Conservation (phyloP, 257 asterid species). For the Solanum etuberosum region DNA sequence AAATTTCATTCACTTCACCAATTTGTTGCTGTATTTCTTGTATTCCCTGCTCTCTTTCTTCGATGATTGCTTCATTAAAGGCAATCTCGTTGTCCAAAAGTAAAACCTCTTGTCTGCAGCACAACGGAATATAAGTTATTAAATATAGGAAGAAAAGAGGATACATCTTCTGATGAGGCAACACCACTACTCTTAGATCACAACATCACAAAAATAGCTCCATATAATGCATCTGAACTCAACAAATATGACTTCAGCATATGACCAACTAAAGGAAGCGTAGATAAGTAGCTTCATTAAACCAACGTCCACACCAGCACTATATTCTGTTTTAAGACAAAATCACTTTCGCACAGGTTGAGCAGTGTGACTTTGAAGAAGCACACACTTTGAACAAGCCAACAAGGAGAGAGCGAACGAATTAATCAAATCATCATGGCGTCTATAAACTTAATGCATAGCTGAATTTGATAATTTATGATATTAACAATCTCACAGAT, state of each 20-base stretch:
- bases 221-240: neutral
- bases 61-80: slow-evolving; percentile 88
- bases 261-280: neutral
- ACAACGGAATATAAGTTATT: neutral
- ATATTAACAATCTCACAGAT: neutral
- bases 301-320: neutral
- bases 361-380: neutral
- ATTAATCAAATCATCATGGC: neutral
- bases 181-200: neutral
- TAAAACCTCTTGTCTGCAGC: slow-evolving; percentile 74
- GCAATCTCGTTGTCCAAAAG: slow-evolving; percentile 82
- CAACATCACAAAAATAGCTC: neutral
- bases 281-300: neutral
- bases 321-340: neutral
- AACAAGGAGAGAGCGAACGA: neutral
- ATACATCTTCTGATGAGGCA: neutral
- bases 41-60: slow-evolving; percentile 96
- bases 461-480: neutral
- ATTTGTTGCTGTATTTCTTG: slow-evolving; percentile 92
- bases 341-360: neutral
- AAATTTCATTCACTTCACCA: slow-evolving; percentile 92
- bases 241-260: neutral
- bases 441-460: neutral
- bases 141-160: neutral
- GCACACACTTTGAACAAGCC: neutral